phyloP scores from a whole-genome alignment of 768 basidiomycete genomes.

The Lanmaoa pseudosensibilis region DNA sequence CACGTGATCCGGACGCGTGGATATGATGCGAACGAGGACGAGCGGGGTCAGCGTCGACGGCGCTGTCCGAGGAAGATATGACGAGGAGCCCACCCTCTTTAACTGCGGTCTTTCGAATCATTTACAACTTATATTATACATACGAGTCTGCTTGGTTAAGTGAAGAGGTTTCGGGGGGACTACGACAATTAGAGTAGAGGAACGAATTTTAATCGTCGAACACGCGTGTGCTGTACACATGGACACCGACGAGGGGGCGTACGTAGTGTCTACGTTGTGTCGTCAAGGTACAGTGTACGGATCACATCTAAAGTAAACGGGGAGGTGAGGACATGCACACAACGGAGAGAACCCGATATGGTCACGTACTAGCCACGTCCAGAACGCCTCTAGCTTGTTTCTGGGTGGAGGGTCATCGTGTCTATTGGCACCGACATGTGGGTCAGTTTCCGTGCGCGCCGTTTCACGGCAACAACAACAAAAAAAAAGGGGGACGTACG shows the following conservation, averaged over 20 bases:
- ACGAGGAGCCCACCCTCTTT: slow-evolving; percentile 9
- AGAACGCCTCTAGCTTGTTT: slow-evolving; percentile 28
- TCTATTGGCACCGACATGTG: slow-evolving; percentile 5
- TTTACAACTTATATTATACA: neutral
- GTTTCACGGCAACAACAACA: no score
- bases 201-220: neutral
- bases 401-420: slow-evolving; percentile 29
- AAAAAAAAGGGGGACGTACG: slow-evolving; percentile 8
- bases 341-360: neutral
- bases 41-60: neutral
- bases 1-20: no score
- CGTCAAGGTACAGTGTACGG: neutral
- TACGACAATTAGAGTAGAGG: neutral
- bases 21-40: neutral
- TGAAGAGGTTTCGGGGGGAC: no score
- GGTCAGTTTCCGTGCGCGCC: neutral
- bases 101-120: neutral
- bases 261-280: neutral
- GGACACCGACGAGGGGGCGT: neutral
- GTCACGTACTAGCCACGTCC: slow-evolving; percentile 30
- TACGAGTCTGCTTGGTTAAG: neutral
- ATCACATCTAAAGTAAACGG: slow-evolving; percentile 12
- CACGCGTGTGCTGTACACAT: neutral
- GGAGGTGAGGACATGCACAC: neutral
- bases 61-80: slow-evolving; percentile 23